Percentiles rank a stretch among this genome's conserved stretches.
Evolutionary conservation across 2,329 filamentous ascomycete species (phyloP).

Genomic region (Orbilia javanica): DNA sequence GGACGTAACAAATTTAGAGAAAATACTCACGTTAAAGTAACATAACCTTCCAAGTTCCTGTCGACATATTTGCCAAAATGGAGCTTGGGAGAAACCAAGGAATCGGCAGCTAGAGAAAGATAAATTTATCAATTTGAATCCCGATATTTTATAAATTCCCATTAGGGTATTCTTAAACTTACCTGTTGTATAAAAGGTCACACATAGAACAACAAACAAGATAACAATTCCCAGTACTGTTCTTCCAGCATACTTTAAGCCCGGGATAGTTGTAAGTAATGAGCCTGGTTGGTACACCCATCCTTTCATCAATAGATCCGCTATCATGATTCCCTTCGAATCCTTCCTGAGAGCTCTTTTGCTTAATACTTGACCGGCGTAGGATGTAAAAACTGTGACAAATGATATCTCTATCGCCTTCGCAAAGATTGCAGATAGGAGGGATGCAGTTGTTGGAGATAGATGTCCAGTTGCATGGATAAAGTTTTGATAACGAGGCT

Average conservation of each 20-base stretch:
- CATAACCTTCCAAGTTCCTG: slow-evolving; percentile 53
- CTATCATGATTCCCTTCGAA: slow-evolving; percentile 76
- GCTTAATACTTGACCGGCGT: slow-evolving; percentile 80
- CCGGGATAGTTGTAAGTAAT: slow-evolving; percentile 34
- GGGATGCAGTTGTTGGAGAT: slow-evolving; percentile 70
- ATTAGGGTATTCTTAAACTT: background rate
- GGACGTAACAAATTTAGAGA: background rate
- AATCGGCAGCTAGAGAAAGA: slow-evolving; percentile 77
- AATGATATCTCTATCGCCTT: slow-evolving; percentile 84
- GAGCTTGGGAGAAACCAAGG: slow-evolving; percentile 80
- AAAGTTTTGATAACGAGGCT: slow-evolving; percentile 47
- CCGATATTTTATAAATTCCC: too few species aligned
- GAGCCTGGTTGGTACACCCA: slow-evolving; percentile 72
- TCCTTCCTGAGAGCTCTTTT: slow-evolving; percentile 74
- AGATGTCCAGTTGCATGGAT: slow-evolving; percentile 44
- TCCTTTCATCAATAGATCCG: slow-evolving; percentile 81
- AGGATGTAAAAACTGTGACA: slow-evolving; percentile 80
- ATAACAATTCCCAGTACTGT: slow-evolving; percentile 43
- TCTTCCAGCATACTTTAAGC: slow-evolving; percentile 38
- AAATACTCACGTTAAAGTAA: slow-evolving; percentile 34
- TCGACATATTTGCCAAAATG: slow-evolving; percentile 69
- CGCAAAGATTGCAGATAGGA: slow-evolving; percentile 77
- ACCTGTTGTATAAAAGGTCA: slow-evolving; percentile 55
- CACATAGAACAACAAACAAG: slow-evolving; percentile 44
- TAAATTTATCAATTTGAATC: background rate